A percentile compares a stretch with the other conserved stretches of the same genome.
Conservation (phyloP, 2,329 filamentous ascomycete species). For the Colletotrichum cordylinicola region DNA sequence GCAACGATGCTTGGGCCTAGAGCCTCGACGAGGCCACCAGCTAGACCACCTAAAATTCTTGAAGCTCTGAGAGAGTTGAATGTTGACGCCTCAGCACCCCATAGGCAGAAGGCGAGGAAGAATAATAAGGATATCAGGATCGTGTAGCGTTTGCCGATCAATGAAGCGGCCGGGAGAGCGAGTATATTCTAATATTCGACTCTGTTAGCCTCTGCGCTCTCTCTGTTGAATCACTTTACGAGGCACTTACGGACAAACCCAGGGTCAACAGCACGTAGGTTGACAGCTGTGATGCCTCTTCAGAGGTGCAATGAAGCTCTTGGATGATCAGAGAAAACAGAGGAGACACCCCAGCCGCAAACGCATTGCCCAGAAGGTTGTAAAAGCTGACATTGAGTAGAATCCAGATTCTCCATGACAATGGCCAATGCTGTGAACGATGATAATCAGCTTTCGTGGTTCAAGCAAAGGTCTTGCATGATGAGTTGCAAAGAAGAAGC, state of each 20-base stretch:
- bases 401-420: slow-evolving; percentile 23
- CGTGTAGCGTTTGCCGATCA: slow-evolving; percentile 27
- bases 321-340: slow-evolving; percentile 21
- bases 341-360: slow-evolving; percentile 21
- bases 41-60: slow-evolving; percentile 18
- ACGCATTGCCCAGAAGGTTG: slow-evolving; percentile 25
- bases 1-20: slow-evolving; percentile 24
- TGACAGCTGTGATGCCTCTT: slow-evolving; percentile 21
- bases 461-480: not conserved
- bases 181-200: slow-evolving; percentile 16
- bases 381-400: slow-evolving; percentile 26
- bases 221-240: not conserved
- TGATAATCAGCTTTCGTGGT: not conserved
- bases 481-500: not conserved
- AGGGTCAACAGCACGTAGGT: slow-evolving; percentile 23
- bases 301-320: slow-evolving; percentile 17
- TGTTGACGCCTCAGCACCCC: slow-evolving; percentile 19
- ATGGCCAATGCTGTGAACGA: slow-evolving; percentile 18
- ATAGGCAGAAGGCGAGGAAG: slow-evolving; percentile 23
- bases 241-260: slow-evolving; percentile 21
- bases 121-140: slow-evolving; percentile 24
- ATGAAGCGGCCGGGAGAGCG: slow-evolving; percentile 15
- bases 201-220: not conserved
- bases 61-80: slow-evolving; percentile 15
- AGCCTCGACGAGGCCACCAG: slow-evolving; percentile 23